Base-by-base conservation (phyloP, 2,329 filamentous ascomycete genomes). In the Alternaria triticina region DNA sequence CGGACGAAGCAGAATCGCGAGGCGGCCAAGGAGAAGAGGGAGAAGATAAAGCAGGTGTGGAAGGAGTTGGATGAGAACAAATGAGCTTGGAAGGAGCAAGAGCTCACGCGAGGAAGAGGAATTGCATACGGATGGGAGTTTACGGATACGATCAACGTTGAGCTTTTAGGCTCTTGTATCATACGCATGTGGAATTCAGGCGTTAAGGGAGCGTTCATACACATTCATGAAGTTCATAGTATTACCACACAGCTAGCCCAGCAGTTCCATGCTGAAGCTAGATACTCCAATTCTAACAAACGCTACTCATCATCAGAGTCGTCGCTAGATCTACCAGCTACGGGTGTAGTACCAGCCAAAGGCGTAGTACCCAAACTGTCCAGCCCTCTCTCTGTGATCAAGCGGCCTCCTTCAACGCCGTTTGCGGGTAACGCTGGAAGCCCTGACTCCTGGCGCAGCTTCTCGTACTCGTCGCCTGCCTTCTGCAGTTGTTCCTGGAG, bases 401-500 rank as follows among this genome's bases (percentile, higher is more conserved):
- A 33, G 25, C 60, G 72, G 9, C 66, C 68, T 46, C 72, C 76
- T 9, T 74, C 73, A 15, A 52, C 59, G 4, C 74, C 73, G 47
- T 70, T 77, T 12, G 74, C 63, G 43, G 76, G 72, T 5, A 78
- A 54, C 13, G 75, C 74, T 22, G 77, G 73, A 57, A 84, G 76
- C 5, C 83, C 83, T 4, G 81, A 80, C 64, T 86, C 84, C 40
- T 75, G 80, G 59, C 86, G 85, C 61, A 90, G 73, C 57, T 83
- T 85, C 70, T 90, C 86, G 75, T 91, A 93, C 66, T 88, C 86
- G 64, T 92, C 89, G 0, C 92, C 94, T 0, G 93, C 92, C 77
- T 96, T 90, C 75, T 93, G 90, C 56, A 98, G 82, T 58, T 96
- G 82, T 20, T 86, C 85, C 79, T 97, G 94, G 0, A 97, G 91